phyloP scores from a whole-genome alignment of 371 early-diverging fungal genomes.

The Actinomucor elegans region DNA sequence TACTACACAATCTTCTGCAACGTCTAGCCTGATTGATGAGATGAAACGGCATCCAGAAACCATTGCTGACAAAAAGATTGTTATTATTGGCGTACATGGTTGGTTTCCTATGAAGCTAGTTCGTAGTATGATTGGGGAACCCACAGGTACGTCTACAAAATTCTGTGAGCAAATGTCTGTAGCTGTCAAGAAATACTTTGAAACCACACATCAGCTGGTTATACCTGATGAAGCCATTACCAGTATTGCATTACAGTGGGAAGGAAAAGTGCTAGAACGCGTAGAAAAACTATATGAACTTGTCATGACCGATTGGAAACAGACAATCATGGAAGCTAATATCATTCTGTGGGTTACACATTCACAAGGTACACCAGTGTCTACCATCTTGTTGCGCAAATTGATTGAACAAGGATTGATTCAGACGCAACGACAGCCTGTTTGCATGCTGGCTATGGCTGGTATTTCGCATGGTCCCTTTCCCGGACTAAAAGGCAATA shows the following conservation, averaged over 20 bases:
- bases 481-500: conserved; percentile 73
- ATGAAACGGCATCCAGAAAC: too few species aligned
- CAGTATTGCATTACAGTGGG: conserved; percentile 83
- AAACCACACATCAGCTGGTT: conserved; percentile 48
- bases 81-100: conserved; percentile 81
- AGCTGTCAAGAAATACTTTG: conserved; percentile 61
- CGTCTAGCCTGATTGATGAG: too few species aligned
- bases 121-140: conserved; percentile 82
- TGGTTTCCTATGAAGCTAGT: conserved; percentile 83
- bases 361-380: conserved; percentile 91
- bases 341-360: conserved; percentile 85
- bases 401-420: conserved; percentile 69
- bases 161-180: conserved; percentile 86
- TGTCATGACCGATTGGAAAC: conserved; percentile 38
- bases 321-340: conserved; percentile 66
- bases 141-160: conserved; percentile 85
- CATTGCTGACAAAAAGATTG: conserved; percentile 29
- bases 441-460: conserved; percentile 88
- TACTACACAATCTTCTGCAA: not conserved
- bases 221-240: conserved; percentile 61
- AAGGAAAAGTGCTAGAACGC: conserved; percentile 86
- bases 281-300: conserved; percentile 73
- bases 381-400: conserved; percentile 69
- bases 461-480: conserved; percentile 91
- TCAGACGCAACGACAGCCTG: conserved; percentile 60